Evolutionary conservation across 148 eudicot species (phyloP).

Genomic region (Camellia japonica): DNA sequence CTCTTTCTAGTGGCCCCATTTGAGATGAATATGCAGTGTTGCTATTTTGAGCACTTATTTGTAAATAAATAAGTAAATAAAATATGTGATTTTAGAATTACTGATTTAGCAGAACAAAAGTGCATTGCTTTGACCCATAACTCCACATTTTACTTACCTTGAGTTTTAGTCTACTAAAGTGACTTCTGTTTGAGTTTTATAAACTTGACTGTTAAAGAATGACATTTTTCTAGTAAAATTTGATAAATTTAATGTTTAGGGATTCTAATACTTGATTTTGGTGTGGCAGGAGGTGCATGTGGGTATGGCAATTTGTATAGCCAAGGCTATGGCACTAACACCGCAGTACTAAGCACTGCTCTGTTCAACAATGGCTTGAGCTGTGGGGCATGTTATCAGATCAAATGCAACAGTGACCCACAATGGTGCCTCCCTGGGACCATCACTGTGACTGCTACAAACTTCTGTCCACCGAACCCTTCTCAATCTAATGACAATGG

Average conservation of each 20-base stretch:
- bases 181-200: too few species aligned
- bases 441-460: constrained; percentile 25
- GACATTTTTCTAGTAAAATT: too few species aligned
- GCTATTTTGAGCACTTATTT: too few species aligned
- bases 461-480: constrained; percentile 24
- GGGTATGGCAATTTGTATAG: constrained; percentile 74
- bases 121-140: not conserved
- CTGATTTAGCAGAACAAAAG: too few species aligned
- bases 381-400: constrained; percentile 29
- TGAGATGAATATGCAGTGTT: too few species aligned
- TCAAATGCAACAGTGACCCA: constrained; percentile 19
- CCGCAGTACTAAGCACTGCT: constrained; percentile 81
- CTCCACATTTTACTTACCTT: not conserved
- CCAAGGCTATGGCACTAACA: constrained; percentile 63
- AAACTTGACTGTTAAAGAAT: too few species aligned
- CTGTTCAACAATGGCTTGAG: constrained; percentile 51
- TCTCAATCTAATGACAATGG: constrained; percentile 27
- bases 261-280: not conserved
- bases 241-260: too few species aligned
- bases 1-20: too few species aligned
- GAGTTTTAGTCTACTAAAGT: too few species aligned
- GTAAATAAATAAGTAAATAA: too few species aligned
- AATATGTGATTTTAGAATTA: too few species aligned
- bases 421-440: constrained; percentile 23
- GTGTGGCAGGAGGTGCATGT: constrained; percentile 62